Conservation (phyloP, 2,329 filamentous ascomycete species). For the Fusarium sarcochroum region DNA sequence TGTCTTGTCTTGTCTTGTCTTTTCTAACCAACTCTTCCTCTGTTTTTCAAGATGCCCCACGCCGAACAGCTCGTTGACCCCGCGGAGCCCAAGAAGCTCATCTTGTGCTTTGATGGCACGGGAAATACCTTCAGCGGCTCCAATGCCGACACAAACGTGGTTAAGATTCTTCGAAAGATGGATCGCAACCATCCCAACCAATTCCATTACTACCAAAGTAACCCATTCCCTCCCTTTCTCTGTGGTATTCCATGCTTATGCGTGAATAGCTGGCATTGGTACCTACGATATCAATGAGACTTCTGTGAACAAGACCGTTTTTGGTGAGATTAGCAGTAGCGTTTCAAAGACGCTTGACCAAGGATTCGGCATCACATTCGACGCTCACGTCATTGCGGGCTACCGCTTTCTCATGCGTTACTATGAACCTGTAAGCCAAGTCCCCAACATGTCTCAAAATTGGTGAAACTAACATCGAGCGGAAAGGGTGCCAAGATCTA, state of each 20-base stretch:
- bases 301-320: conserved; percentile 56
- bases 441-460: accelerated
- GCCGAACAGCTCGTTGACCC: conserved; percentile 18
- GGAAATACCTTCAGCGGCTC: conserved; percentile 62
- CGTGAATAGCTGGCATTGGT: conserved; percentile 60
- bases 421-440: conserved; percentile 57
- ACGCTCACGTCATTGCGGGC: conserved; percentile 65
- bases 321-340: conserved; percentile 54
- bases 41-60: conserved; percentile 31
- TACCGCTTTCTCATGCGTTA: conserved; percentile 70
- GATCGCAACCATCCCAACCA: conserved; percentile 61
- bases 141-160: conserved; percentile 66
- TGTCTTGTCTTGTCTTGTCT: conserved; percentile 2
- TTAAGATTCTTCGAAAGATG: conserved; percentile 64
- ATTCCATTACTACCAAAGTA: conserved; percentile 66
- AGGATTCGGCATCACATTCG: conserved; percentile 62
- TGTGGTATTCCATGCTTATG: background rate
- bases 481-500: conserved; percentile 64
- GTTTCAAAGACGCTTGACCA: conserved; percentile 59
- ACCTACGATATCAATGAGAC: conserved; percentile 63
- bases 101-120: conserved; percentile 65
- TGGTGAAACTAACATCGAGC: conserved; percentile 1
- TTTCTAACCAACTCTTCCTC: background rate
- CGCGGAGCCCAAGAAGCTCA: conserved; percentile 56
- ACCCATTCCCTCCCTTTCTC: conserved; percentile 20